A percentile compares a stretch with the other conserved stretches of the same genome.
Conservation (phyloP, 208 protist species). For the Trypanosoma melophagium region DNA sequence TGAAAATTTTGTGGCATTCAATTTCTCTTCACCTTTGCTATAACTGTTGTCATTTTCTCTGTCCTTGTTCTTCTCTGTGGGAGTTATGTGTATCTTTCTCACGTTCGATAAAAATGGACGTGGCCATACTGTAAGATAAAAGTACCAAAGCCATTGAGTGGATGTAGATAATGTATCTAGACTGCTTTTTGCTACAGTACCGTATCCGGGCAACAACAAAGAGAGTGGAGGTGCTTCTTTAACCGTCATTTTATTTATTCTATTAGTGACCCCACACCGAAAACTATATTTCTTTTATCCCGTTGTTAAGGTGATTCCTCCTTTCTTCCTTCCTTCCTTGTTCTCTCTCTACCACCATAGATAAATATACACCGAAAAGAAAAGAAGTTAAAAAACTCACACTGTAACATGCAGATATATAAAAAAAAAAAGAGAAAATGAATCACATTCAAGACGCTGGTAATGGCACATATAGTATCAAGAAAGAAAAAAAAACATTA, state of each 20-base stretch:
- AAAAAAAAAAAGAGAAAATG: not conserved
- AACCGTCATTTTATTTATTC: not conserved
- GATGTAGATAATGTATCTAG: not conserved
- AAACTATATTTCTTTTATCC: not conserved
- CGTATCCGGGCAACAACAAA: conserved; percentile 11
- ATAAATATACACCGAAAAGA: not conserved
- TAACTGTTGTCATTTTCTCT: too few relatives aligned
- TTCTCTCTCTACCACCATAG: not conserved
- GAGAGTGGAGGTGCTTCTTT: conserved; percentile 8
- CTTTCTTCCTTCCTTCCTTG: not conserved
- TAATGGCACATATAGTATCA: not conserved
- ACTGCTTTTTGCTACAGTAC: not conserved
- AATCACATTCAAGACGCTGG: not conserved
- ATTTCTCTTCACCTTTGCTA: too few relatives aligned
- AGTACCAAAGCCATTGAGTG: conserved; percentile 28
- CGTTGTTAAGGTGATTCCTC: not conserved
- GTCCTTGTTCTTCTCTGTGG: not conserved
- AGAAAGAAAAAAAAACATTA: conserved; percentile 3
- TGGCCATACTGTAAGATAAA: conserved; percentile 27
- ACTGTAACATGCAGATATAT: not conserved
- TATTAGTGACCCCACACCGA: not conserved
- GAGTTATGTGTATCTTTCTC: not conserved
- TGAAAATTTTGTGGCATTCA: not conserved
- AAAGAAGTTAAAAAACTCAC: not conserved
- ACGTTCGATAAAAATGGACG: conserved; percentile 13